phyloP scores from a whole-genome alignment of 2,329 filamentous ascomycete genomes.

The Penicillium crustosum region DNA sequence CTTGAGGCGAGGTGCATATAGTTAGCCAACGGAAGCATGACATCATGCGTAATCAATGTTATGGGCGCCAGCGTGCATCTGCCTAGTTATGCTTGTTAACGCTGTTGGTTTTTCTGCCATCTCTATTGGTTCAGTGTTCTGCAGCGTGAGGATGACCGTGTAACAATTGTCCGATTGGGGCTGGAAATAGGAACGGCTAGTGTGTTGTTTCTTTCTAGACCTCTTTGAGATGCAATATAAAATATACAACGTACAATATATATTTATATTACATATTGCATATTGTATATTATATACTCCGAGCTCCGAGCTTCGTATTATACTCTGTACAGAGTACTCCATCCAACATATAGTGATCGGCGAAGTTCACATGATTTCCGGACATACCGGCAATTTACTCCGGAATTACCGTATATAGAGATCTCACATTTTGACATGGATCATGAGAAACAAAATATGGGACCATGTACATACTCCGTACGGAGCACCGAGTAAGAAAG shows the following conservation, averaged over 20 bases:
- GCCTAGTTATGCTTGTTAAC: constrained; percentile 8
- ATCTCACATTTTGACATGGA: background rate
- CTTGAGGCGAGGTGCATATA: background rate
- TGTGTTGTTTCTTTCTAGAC: background rate
- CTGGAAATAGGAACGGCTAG: background rate
- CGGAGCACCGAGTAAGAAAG: background rate
- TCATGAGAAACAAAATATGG: background rate
- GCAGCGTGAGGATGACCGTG: background rate
- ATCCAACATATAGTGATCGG: background rate
- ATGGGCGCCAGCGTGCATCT: background rate
- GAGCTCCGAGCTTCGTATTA: too few species aligned
- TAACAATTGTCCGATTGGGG: constrained; percentile 3
- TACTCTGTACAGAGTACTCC: background rate
- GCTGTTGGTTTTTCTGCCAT: constrained; percentile 16
- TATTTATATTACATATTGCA: background rate
- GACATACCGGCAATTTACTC: background rate
- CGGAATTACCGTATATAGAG: background rate
- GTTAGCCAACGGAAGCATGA: constrained; percentile 1
- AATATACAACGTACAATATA: too few species aligned
- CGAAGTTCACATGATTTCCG: background rate
- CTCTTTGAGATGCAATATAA: background rate
- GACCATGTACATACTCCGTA: background rate
- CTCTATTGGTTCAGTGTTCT: constrained; percentile 2
- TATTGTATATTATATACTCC: too few species aligned
- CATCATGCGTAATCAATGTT: constrained; percentile 8